phyloP scores from a whole-genome alignment of 805 yeast genomes.

The Candida sanyiensis region DNA sequence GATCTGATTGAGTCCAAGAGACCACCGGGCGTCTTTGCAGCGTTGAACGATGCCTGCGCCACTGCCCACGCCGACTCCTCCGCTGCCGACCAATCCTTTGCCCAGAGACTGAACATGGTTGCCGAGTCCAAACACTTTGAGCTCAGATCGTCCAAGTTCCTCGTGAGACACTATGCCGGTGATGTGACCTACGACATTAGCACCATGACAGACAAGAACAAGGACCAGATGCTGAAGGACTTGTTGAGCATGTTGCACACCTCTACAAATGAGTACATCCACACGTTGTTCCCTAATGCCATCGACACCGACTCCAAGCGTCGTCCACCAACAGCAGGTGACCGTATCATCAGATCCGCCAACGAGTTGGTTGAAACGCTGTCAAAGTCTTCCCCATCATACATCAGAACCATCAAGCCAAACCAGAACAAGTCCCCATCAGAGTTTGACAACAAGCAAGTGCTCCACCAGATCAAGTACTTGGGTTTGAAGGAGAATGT shows the following conservation, averaged over 20 bases:
- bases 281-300: constrained; percentile 54
- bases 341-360: constrained; percentile 88
- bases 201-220: constrained; percentile 94
- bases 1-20: constrained; percentile 90
- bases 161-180: constrained; percentile 96
- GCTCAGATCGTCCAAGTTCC: constrained; percentile 77
- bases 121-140: constrained; percentile 83
- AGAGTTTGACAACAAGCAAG: constrained; percentile 85
- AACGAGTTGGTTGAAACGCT: constrained; percentile 84
- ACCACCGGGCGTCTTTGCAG: constrained; percentile 96
- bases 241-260: constrained; percentile 72
- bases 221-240: constrained; percentile 89
- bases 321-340: constrained; percentile 95
- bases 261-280: constrained; percentile 60
- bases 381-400: constrained; percentile 89
- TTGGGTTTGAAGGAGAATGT: constrained; percentile 96
- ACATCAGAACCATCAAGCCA: constrained; percentile 96
- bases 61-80: constrained; percentile 97
- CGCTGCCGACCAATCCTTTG: constrained; percentile 96
- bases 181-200: constrained; percentile 89
- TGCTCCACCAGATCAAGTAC: constrained; percentile 91
- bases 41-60: constrained; percentile 93
- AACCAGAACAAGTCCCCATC: constrained; percentile 87
- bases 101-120: constrained; percentile 84
- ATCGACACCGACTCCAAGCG: constrained; percentile 65